A percentile compares a stretch with the other conserved stretches of the same genome.
phyloP scores from a whole-genome alignment of 371 early-diverging fungal genomes.

The Mortierella sp. region DNA sequence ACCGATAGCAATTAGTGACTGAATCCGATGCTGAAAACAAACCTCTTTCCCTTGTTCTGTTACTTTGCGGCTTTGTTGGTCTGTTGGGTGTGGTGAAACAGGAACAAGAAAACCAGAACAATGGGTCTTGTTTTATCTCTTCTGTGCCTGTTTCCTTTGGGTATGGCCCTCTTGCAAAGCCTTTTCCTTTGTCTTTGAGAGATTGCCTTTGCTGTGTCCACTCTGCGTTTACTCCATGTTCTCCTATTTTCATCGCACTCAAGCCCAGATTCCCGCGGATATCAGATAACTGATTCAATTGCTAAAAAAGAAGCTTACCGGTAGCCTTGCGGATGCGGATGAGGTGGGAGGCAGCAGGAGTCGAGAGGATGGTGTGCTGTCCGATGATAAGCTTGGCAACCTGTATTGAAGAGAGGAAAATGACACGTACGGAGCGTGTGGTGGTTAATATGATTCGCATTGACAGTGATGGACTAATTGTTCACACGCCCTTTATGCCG shows the following conservation, averaged over 20 bases:
- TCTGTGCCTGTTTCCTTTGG: background rate
- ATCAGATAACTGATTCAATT: background rate
- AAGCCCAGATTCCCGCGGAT: background rate
- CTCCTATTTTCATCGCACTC: background rate
- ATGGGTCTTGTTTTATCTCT: background rate
- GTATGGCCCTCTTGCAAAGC: background rate
- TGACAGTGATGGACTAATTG: background rate
- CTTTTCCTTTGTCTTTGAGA: constrained; percentile 6
- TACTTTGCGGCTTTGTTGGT: background rate
- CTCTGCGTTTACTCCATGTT: background rate
- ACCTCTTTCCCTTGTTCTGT: background rate
- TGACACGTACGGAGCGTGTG: background rate
- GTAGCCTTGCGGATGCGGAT: constrained; percentile 92
- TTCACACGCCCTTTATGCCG: constrained; percentile 2
- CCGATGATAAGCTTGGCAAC: constrained; percentile 92
- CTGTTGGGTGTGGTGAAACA: background rate
- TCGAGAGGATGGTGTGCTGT: constrained; percentile 94
- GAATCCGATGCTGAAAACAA: background rate
- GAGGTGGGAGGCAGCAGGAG: constrained; percentile 96
- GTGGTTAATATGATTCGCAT: background rate
- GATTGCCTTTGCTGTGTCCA: background rate
- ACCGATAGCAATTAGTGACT: background rate
- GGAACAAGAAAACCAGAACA: background rate
- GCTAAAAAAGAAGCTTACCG: constrained; percentile 56
- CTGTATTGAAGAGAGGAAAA: constrained; percentile 55